These are phyloP conservation scores for Trametes cinnabarina DNA, from an alignment of 768 basidiomycete genomes.

Conservation along the genomic window DNA sequence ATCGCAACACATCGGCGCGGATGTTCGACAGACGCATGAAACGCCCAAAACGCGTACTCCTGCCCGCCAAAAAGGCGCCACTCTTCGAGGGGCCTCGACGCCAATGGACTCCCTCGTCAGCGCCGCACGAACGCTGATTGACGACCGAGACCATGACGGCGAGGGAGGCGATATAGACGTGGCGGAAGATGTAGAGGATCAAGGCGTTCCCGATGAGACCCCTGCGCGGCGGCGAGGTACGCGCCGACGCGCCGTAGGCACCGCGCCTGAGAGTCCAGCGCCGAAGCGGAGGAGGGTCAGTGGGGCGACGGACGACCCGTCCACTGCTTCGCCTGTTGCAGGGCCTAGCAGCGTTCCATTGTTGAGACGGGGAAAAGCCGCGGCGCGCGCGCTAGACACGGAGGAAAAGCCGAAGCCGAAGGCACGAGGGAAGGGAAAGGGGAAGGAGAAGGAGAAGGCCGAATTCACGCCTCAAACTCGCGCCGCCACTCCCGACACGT, in stretches of 20 bases:
- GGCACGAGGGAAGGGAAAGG: conserved; percentile 9
- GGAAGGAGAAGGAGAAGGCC: conserved; percentile 1
- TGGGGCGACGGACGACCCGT: background rate
- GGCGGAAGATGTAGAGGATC: conserved; percentile 23
- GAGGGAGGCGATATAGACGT: conserved; percentile 24
- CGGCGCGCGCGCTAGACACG: background rate
- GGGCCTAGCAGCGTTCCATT: background rate
- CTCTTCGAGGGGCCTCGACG: conserved; percentile 28
- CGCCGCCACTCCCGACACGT: background rate
- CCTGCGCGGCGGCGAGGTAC: conserved; percentile 21
- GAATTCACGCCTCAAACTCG: background rate
- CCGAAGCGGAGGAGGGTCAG: conserved; percentile 39
- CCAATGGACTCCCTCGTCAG: conserved; percentile 60
- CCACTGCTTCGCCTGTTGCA: background rate
- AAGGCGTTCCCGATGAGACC: conserved; percentile 29
- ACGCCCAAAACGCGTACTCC: conserved; percentile 5
- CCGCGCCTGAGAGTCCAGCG: conserved; percentile 33
- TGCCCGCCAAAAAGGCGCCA: background rate
- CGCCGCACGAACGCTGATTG: conserved; percentile 59
- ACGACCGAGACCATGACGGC: conserved; percentile 32
- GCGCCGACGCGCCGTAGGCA: conserved; percentile 28
- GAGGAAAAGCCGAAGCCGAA: background rate
- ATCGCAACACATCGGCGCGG: background rate
- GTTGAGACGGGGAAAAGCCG: background rate
- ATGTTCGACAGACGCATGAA: background rate